Conservation (phyloP, 2,329 filamentous ascomycete genomes). For the Xylariales sp. region DNA sequence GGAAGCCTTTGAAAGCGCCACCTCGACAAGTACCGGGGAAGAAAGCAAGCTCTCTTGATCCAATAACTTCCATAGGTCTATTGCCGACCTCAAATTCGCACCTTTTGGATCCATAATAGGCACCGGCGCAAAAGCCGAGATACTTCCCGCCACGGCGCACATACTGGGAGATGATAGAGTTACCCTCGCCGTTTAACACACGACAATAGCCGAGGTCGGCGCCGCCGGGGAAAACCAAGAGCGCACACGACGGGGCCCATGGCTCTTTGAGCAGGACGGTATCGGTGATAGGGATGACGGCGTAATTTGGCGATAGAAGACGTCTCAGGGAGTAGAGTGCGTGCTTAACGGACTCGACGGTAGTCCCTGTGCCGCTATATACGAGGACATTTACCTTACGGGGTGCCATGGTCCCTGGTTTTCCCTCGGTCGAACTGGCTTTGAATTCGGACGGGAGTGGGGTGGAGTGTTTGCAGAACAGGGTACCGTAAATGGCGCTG, state of each 20-base stretch:
- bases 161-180: slow-evolving; percentile 84
- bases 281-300: slow-evolving; percentile 86
- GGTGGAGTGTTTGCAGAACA: slow-evolving; percentile 3
- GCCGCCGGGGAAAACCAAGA: slow-evolving; percentile 92
- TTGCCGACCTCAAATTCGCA: slow-evolving; percentile 96
- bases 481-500: slow-evolving; percentile 15
- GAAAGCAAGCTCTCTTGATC: slow-evolving; percentile 85
- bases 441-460: slow-evolving; percentile 14
- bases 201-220: slow-evolving; percentile 94
- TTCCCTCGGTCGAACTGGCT: slow-evolving; percentile 6
- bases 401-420: slow-evolving; percentile 63
- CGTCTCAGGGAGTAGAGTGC: slow-evolving; percentile 87
- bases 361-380: slow-evolving; percentile 91
- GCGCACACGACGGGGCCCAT: slow-evolving; percentile 86
- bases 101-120: slow-evolving; percentile 83
- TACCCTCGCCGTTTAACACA: slow-evolving; percentile 87
- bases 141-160: slow-evolving; percentile 88
- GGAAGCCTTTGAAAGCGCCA: slow-evolving; percentile 87
- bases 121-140: slow-evolving; percentile 92
- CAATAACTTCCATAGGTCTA: slow-evolving; percentile 83
- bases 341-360: slow-evolving; percentile 88
- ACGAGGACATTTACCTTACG: slow-evolving; percentile 90
- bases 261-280: slow-evolving; percentile 88
- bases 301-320: slow-evolving; percentile 89
- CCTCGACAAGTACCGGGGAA: slow-evolving; percentile 89